Evolutionary conservation across 2,329 filamentous ascomycete genomes (phyloP).

Genomic region (Penicillium italicum): DNA sequence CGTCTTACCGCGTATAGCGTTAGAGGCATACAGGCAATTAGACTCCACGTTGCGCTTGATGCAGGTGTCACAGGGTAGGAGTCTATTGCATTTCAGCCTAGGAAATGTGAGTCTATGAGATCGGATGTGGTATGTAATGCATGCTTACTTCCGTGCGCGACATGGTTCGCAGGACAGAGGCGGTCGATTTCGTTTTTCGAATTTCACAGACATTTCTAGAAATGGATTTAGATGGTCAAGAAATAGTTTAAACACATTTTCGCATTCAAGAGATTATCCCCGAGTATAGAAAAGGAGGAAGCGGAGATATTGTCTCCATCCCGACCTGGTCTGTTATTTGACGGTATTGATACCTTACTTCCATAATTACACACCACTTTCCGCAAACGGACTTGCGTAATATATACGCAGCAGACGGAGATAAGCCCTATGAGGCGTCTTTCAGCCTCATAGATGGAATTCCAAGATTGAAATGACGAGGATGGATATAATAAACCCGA

Average conservation of each 20-base stretch:
- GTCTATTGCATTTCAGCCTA: slow-evolving; percentile 10
- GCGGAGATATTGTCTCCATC: slow-evolving; percentile 10
- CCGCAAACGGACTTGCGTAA: not conserved
- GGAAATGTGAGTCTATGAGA: not conserved
- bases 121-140: not conserved
- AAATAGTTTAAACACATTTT: not conserved
- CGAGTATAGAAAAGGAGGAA: not conserved
- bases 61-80: slow-evolving; percentile 8
- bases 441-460: not conserved
- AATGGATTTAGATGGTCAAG: not conserved
- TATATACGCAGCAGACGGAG: not conserved
- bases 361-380: not conserved
- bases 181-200: slow-evolving; percentile 12
- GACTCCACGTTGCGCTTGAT: slow-evolving; percentile 1
- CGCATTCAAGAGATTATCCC: not conserved
- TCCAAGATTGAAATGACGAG: not conserved
- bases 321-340: not conserved
- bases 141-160: slow-evolving; percentile 11
- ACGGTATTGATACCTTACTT: not conserved
- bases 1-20: slow-evolving; percentile 5
- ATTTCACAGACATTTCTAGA: not conserved
- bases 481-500: not conserved
- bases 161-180: slow-evolving; percentile 12
- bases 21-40: slow-evolving; percentile 2
- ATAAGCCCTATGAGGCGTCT: not conserved